Conservation (phyloP, 2,329 filamentous ascomycete genomes). For the Cladosporium austrohemisphaericum region DNA sequence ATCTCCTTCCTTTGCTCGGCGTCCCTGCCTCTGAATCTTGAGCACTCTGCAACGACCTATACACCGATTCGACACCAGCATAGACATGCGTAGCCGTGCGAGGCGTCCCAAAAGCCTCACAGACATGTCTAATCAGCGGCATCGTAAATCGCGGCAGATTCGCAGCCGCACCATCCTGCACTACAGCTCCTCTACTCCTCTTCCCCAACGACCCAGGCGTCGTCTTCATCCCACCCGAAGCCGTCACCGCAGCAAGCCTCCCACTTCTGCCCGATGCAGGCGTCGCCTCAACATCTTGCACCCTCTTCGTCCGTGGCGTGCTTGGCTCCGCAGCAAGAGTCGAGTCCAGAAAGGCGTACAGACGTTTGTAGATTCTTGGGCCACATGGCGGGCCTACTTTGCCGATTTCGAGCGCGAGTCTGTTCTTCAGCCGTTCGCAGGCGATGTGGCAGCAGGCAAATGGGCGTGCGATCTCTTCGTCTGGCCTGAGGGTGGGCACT, state of each 20-base stretch:
- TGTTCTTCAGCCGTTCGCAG: conserved; percentile 77
- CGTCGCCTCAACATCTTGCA: conserved; percentile 3
- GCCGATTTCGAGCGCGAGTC: conserved; percentile 72
- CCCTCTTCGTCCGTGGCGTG: conserved; percentile 28
- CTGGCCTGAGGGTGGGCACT: conserved; percentile 72
- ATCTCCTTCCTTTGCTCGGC: conserved; percentile 2
- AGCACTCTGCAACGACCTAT: not conserved
- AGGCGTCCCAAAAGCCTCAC: conserved; percentile 57
- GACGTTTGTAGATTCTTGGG: conserved; percentile 75
- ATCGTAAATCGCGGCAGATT: conserved; percentile 4
- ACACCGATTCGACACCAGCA: conserved; percentile 62
- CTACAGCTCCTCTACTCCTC: conserved; percentile 3
- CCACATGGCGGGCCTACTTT: conserved; percentile 72
- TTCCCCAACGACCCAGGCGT: not conserved
- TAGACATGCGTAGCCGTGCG: conserved; percentile 68
- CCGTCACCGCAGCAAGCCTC: not conserved
- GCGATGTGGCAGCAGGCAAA: conserved; percentile 87
- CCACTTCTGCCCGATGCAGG: not conserved
- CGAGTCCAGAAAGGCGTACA: conserved; percentile 75
- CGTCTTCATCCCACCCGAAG: conserved; percentile 5
- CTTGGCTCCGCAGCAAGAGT: conserved; percentile 52
- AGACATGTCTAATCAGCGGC: conserved; percentile 56
- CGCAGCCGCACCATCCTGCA: not conserved
- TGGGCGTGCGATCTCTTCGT: conserved; percentile 80
- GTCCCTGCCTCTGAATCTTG: not conserved